phyloP scores from a whole-genome alignment of 768 basidiomycete genomes.

The Lactarius pseudohatsudake region DNA sequence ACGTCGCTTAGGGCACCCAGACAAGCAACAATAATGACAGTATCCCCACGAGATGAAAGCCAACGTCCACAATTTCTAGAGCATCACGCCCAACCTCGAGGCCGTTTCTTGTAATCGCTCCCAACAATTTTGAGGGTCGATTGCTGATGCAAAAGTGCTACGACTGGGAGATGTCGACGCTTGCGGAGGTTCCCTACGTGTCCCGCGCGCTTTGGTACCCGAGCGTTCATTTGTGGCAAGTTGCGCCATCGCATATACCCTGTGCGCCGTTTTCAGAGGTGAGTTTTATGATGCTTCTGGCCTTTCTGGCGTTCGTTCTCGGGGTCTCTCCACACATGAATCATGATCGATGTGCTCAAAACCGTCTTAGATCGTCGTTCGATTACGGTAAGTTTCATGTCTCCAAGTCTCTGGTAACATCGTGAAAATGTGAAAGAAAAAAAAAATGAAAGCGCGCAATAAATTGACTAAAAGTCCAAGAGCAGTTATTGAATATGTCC shows the following conservation, averaged over 20 bases:
- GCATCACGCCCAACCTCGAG: neutral
- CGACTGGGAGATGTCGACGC: too few relatives aligned
- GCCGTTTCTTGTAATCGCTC: too few relatives aligned
- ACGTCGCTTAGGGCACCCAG: neutral
- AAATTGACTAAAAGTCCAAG: conserved; percentile 19
- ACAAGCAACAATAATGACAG: neutral
- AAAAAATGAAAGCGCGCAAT: conserved; percentile 6
- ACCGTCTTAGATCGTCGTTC: neutral
- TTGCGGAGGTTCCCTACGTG: too few relatives aligned
- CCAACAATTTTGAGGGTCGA: too few relatives aligned
- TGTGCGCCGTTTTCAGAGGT: neutral
- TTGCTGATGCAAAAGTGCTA: too few relatives aligned
- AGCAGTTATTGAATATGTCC: conserved; percentile 18
- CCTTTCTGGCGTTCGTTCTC: neutral
- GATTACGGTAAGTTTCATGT: neutral
- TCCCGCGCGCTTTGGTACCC: too few relatives aligned
- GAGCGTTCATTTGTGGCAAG: too few relatives aligned
- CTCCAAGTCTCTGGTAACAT: neutral
- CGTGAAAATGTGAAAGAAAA: neutral
- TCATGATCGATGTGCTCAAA: neutral
- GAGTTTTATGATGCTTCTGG: too few relatives aligned
- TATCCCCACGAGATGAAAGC: neutral
- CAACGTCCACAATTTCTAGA: neutral
- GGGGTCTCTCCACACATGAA: neutral
- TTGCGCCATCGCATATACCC: too few relatives aligned